Conservation (phyloP, 495 filamentous ascomycete species). For the Astrocystis sublimbata region DNA sequence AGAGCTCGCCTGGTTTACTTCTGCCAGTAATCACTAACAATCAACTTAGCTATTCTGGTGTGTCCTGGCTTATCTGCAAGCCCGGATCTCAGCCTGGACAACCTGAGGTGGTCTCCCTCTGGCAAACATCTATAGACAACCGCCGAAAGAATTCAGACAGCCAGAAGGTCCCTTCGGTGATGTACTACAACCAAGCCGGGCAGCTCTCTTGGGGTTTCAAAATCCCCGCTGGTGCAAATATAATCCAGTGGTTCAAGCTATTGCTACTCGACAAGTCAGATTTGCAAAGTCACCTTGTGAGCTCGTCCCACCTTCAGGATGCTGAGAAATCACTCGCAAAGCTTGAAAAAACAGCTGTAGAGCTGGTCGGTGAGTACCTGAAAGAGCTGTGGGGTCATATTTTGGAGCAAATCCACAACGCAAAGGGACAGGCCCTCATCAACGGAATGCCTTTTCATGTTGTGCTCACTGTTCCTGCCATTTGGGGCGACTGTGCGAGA, state of each 20-base stretch:
- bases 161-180: not conserved
- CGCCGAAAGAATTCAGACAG: not conserved
- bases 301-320: not conserved
- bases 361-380: not conserved
- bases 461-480: constrained; percentile 57
- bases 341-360: not conserved
- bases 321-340: not conserved
- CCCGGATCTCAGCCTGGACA: constrained; percentile 25
- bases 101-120: not conserved
- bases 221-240: constrained; percentile 41
- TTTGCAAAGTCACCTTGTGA: constrained; percentile 27
- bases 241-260: constrained; percentile 59
- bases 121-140: not conserved
- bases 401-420: not conserved
- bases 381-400: not conserved
- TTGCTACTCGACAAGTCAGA: not conserved
- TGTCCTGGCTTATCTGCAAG: constrained; percentile 48
- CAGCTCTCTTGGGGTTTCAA: constrained; percentile 53
- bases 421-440: constrained; percentile 36
- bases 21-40: not conserved
- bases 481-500: constrained; percentile 58
- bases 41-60: constrained; percentile 39
- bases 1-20: too few relatives aligned
- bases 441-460: constrained; percentile 43
- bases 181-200: constrained; percentile 24